These are phyloP conservation scores for Brasilioporus rufonigricans DNA, from an alignment of 768 basidiomycete species.

Conservation along the genomic window DNA sequence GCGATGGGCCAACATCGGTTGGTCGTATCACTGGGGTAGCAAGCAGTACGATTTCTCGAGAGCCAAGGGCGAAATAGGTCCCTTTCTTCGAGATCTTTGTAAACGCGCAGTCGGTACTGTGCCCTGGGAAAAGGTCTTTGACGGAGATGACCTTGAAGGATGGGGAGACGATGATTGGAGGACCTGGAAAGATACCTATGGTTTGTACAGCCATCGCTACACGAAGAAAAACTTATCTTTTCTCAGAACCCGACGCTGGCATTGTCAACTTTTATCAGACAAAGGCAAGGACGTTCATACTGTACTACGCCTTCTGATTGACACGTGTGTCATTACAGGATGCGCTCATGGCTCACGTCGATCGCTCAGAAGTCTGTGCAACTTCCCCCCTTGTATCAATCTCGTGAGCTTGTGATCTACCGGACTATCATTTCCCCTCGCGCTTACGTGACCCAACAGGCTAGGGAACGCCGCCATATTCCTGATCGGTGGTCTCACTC, in stretches of 20 bases:
- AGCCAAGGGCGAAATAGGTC: conserved; percentile 61
- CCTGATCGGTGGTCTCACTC: conserved; percentile 80
- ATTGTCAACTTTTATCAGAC: conserved; percentile 95
- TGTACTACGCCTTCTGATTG: neutral
- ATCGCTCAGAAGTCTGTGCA: conserved; percentile 91
- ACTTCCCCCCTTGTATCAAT: conserved; percentile 92
- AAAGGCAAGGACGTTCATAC: conserved; percentile 40
- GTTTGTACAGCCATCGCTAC: conserved; percentile 37
- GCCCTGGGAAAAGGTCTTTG: conserved; percentile 69
- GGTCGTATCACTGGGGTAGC: conserved; percentile 95
- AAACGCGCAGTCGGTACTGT: conserved; percentile 57
- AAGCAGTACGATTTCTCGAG: conserved; percentile 91
- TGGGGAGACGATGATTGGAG: conserved; percentile 69
- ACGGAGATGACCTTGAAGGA: conserved; percentile 31
- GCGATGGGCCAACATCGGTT: conserved; percentile 95
- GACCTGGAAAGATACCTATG: conserved; percentile 76
- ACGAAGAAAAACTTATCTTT: neutral
- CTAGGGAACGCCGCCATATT: conserved; percentile 89
- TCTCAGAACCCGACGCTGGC: conserved; percentile 87
- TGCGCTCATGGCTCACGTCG: conserved; percentile 96
- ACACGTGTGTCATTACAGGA: conserved; percentile 44
- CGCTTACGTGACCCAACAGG: conserved; percentile 36
- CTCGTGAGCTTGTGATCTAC: conserved; percentile 58
- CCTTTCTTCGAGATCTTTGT: conserved; percentile 57
- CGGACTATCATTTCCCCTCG: neutral